A percentile compares a stretch with the other conserved stretches of the same genome.
Evolutionary conservation across 2,329 filamentous ascomycete species (phyloP).

Genomic region (Fusarium incarnatum): DNA sequence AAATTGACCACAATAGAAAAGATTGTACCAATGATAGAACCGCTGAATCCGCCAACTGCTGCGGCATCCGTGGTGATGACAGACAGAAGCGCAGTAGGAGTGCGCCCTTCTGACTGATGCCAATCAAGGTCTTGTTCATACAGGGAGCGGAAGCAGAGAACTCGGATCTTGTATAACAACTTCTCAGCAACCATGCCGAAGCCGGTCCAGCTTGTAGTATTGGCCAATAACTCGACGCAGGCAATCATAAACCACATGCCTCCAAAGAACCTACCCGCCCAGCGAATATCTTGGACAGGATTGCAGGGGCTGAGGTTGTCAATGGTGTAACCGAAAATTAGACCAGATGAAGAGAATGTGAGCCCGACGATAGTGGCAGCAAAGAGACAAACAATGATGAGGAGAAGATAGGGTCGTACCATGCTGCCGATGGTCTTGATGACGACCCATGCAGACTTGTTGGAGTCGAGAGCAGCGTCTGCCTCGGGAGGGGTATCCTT

Average conservation of each 20-base stretch:
- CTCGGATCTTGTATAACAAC: conserved; percentile 71
- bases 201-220: conserved; percentile 66
- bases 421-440: conserved; percentile 53
- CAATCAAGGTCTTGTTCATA: conserved; percentile 76
- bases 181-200: conserved; percentile 69
- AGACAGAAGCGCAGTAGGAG: conserved; percentile 70
- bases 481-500: conserved; percentile 49
- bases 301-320: conserved; percentile 62
- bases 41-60: conserved; percentile 74
- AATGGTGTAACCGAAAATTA: conserved; percentile 61
- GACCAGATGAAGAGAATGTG: conserved; percentile 64
- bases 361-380: conserved; percentile 66
- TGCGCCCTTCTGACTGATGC: conserved; percentile 75
- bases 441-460: conserved; percentile 56
- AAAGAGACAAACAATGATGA: conserved; percentile 55
- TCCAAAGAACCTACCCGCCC: conserved; percentile 61
- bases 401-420: conserved; percentile 54
- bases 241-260: conserved; percentile 68
- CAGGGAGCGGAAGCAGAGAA: conserved; percentile 72
- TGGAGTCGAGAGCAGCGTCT: conserved; percentile 54
- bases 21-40: conserved; percentile 76
- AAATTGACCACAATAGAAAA: conserved; percentile 77
- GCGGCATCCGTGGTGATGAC: conserved; percentile 77
- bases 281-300: conserved; percentile 51
- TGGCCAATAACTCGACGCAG: conserved; percentile 60